These are phyloP conservation scores for Magnolia officinalis DNA, from an alignment of 164 flowering plant species.

Conservation along the genomic window DNA sequence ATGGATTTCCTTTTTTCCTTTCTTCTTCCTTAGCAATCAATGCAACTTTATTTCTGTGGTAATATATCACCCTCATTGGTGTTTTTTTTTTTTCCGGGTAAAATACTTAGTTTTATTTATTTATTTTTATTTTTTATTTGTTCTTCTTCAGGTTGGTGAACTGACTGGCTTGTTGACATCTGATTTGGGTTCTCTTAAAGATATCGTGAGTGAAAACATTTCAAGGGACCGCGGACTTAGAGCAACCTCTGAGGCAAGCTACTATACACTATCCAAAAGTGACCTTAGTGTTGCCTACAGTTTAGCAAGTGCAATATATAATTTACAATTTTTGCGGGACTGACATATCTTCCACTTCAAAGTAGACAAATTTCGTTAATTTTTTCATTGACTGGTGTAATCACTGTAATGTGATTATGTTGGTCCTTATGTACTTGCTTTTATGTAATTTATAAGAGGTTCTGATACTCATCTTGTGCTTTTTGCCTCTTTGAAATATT, in stretches of 20 bases:
- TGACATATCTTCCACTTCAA: background rate
- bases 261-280: slow-evolving; percentile 54
- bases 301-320: background rate
- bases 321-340: background rate
- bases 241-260: slow-evolving; percentile 99
- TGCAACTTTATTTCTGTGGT: background rate
- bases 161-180: slow-evolving; percentile 83
- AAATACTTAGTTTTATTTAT: background rate
- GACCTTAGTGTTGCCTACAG: slow-evolving; percentile 39
- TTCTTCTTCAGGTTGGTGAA: slow-evolving; percentile 72
- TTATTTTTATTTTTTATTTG: background rate
- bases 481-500: background rate
- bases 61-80: background rate
- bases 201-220: slow-evolving; percentile 78
- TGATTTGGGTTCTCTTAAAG: slow-evolving; percentile 86
- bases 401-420: background rate
- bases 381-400: too few relatives aligned
- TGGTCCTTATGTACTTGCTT: background rate
- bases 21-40: background rate
- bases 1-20: background rate
- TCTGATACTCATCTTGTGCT: background rate
- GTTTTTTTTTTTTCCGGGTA: background rate
- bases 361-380: background rate
- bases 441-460: background rate
- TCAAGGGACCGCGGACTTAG: slow-evolving; percentile 97